phyloP scores from a whole-genome alignment of 2,329 filamentous ascomycete genomes.

The Coniochaeta sp. region DNA sequence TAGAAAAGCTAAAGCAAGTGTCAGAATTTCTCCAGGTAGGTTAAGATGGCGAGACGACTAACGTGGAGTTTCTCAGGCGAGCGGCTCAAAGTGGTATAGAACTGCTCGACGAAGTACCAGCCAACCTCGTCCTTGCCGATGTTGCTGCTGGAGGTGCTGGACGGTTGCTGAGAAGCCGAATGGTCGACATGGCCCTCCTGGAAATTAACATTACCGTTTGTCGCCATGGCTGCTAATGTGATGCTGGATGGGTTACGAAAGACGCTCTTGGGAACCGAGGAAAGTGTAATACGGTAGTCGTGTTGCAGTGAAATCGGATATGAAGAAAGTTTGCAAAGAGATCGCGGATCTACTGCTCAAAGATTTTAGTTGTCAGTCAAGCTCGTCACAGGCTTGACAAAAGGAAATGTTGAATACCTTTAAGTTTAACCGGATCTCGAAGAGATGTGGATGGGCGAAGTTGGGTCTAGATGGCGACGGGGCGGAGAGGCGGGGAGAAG shows the following conservation, averaged over 20 bases:
- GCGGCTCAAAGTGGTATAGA: slow-evolving; percentile 96
- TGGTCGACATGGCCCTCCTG: slow-evolving; percentile 36
- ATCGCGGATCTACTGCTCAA: background rate
- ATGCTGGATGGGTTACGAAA: background rate
- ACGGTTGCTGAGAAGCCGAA: slow-evolving; percentile 19
- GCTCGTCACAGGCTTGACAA: background rate
- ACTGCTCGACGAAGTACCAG: slow-evolving; percentile 99
- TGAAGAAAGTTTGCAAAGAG: background rate
- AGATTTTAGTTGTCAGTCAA: background rate
- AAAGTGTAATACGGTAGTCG: background rate
- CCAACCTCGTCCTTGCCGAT: slow-evolving; percentile 87
- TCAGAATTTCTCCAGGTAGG: background rate
- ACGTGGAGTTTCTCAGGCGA: slow-evolving; percentile 86
- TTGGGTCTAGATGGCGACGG: background rate
- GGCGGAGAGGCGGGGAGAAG: background rate
- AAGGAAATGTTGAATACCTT: background rate
- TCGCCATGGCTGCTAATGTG: slow-evolving; percentile 37
- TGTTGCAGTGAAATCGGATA: background rate
- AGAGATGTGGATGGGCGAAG: background rate
- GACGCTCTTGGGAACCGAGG: background rate
- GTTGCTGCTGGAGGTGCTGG: slow-evolving; percentile 32
- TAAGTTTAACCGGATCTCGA: background rate
- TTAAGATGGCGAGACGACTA: slow-evolving; percentile 21
- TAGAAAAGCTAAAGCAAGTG: slow-evolving; percentile 66
- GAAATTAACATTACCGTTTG: slow-evolving; percentile 46